A percentile compares a stretch with the other conserved stretches of the same genome.
These are phyloP conservation scores for Pisolithus orientalis DNA, from an alignment of 768 basidiomycete genomes.

Conservation along the genomic window DNA sequence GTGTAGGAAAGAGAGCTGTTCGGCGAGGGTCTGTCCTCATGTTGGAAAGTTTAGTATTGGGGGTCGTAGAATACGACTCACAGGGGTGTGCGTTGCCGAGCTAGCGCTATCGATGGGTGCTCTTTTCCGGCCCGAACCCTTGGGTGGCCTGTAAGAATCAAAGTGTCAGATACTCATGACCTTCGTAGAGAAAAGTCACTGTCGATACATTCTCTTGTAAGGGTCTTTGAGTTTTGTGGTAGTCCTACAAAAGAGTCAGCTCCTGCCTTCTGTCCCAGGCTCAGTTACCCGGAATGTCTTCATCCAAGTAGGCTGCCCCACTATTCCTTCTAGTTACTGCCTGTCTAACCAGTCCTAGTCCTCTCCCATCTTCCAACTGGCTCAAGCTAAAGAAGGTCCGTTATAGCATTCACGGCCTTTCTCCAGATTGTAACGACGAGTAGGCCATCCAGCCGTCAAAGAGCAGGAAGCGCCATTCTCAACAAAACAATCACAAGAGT, in stretches of 20 bases:
- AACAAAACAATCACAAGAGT: conserved; percentile 15
- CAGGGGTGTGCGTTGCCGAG: neutral
- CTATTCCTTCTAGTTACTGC: too few species aligned
- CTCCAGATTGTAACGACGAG: neutral
- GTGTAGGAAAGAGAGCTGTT: conserved; percentile 69
- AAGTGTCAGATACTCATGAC: neutral
- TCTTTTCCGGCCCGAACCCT: neutral
- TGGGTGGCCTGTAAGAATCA: neutral
- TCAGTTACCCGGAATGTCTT: too few species aligned
- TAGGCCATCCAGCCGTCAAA: conserved; percentile 1
- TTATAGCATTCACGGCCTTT: neutral
- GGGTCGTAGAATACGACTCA: neutral
- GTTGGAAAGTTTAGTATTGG: neutral
- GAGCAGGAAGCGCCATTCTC: conserved; percentile 8
- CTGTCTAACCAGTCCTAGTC: conserved; percentile 3
- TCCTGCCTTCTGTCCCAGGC: too few species aligned
- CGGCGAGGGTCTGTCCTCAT: conserved; percentile 55
- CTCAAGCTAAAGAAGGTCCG: conserved; percentile 47
- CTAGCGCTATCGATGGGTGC: neutral
- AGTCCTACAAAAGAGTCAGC: too few species aligned
- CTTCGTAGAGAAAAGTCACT: too few species aligned
- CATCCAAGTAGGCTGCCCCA: too few species aligned
- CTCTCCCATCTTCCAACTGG: conserved; percentile 53
- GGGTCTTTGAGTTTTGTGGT: too few species aligned
- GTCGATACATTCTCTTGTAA: too few species aligned